Evolutionary conservation across 2,329 filamentous ascomycete species (phyloP).

Genomic region (Neoscytalidium dimidiatum): DNA sequence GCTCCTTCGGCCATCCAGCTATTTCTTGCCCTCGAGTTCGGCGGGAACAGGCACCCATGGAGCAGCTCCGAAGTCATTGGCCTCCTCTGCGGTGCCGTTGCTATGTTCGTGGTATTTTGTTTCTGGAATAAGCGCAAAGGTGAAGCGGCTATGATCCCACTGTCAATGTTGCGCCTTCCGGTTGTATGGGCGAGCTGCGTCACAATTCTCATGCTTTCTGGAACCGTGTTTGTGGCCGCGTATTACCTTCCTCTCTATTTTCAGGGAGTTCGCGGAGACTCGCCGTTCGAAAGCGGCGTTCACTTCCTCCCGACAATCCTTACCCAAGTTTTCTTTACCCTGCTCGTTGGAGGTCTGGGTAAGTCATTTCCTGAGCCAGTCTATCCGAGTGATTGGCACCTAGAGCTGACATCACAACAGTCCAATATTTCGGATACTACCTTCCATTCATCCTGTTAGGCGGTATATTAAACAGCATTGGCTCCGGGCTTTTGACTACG

Average conservation of each 20-base stretch:
- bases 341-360: slow-evolving; percentile 16
- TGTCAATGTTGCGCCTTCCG: slow-evolving; percentile 34
- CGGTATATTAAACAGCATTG: slow-evolving; percentile 30
- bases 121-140: slow-evolving; percentile 39
- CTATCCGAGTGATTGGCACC: not conserved
- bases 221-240: slow-evolving; percentile 27
- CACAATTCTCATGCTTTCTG: slow-evolving; percentile 25
- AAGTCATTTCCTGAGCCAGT: not conserved
- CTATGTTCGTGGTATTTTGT: slow-evolving; percentile 33
- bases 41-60: slow-evolving; percentile 38
- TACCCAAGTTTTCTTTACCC: slow-evolving; percentile 24
- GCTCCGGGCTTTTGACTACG: slow-evolving; percentile 35
- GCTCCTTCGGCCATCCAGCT: slow-evolving; percentile 37
- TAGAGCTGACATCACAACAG: not conserved
- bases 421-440: slow-evolving; percentile 28
- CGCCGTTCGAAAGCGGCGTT: slow-evolving; percentile 43
- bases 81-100: slow-evolving; percentile 36
- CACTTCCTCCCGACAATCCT: slow-evolving; percentile 41
- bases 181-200: slow-evolving; percentile 33
- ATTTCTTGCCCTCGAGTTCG: slow-evolving; percentile 42
- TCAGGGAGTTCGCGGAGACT: slow-evolving; percentile 40
- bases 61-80: slow-evolving; percentile 36
- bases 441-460: slow-evolving; percentile 33
- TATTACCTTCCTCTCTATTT: slow-evolving; percentile 44
- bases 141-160: slow-evolving; percentile 41